These are phyloP conservation scores for Gracilaria domingensis DNA, from an alignment of 23 red algal genomes.

Conservation along the genomic window DNA sequence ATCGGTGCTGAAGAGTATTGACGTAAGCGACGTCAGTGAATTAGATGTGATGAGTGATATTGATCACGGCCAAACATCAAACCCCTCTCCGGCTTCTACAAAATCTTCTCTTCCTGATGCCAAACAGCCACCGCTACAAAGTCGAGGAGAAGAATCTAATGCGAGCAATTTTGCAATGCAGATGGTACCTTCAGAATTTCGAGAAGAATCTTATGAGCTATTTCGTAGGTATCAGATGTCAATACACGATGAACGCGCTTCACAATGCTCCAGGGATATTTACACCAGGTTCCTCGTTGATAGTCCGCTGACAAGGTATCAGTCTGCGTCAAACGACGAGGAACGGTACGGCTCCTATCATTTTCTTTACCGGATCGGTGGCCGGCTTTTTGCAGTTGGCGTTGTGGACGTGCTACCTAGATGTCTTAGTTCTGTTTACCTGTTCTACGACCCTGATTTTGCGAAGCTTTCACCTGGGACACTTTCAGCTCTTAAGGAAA, in stretches of 20 bases:
- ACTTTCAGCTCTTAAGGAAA: constrained; percentile 86
- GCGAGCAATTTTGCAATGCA: constrained; percentile 45
- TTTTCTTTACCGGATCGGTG: constrained; percentile 73
- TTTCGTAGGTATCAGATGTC: constrained; percentile 66
- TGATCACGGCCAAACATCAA: not conserved
- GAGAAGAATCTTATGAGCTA: constrained; percentile 56
- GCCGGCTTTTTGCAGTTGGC: constrained; percentile 79
- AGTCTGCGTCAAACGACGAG: not conserved
- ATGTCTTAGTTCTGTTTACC: constrained; percentile 86
- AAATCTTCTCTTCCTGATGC: not conserved
- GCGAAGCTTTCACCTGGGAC: constrained; percentile 82
- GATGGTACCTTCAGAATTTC: constrained; percentile 62
- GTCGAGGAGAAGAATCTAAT: not conserved
- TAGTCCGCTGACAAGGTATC: constrained; percentile 49
- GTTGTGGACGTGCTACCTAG: constrained; percentile 92
- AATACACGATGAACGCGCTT: constrained; percentile 53
- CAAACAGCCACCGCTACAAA: not conserved
- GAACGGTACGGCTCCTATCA: constrained; percentile 80
- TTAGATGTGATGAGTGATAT: constrained; percentile 21
- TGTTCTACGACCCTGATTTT: constrained; percentile 93
- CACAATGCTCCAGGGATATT: constrained; percentile 52
- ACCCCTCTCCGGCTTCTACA: not conserved
- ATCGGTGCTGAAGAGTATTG: not conserved
- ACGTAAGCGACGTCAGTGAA: constrained; percentile 21
- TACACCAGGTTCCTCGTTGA: constrained; percentile 89